Percentiles rank a stretch among this genome's conserved stretches.
Conservation (phyloP, 2,329 filamentous ascomycete species). For the Colletotrichum cordylinicola region DNA sequence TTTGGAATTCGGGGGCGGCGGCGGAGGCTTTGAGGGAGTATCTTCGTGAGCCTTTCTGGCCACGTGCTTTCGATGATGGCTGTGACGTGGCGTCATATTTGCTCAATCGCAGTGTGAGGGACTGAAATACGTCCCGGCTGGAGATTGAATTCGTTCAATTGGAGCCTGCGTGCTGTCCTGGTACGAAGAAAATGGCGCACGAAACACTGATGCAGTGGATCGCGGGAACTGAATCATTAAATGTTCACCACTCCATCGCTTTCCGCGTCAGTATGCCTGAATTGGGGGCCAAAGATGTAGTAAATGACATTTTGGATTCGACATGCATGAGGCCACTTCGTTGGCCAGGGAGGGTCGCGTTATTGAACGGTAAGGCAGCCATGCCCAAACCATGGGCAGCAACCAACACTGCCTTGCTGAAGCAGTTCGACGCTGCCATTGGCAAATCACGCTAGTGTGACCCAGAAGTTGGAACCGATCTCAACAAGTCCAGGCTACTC, state of each 20-base stretch:
- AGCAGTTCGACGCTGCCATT: neutral
- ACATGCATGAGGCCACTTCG: neutral
- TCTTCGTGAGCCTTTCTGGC: neutral
- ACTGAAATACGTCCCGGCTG: neutral
- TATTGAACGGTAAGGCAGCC: neutral
- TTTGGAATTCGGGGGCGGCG: accelerated
- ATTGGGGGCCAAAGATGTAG: neutral
- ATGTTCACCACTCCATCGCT: accelerated
- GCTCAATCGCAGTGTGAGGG: neutral
- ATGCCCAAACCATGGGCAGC: neutral
- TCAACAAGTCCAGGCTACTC: neutral
- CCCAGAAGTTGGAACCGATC: neutral
- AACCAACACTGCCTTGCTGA: neutral
- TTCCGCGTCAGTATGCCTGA: accelerated
- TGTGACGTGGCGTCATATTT: neutral
- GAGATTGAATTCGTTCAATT: neutral
- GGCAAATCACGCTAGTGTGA: neutral
- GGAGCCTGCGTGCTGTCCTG: neutral
- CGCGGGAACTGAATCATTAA: accelerated
- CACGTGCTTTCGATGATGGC: neutral
- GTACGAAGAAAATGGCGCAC: neutral
- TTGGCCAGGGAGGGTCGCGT: neutral
- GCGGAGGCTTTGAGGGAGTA: neutral
- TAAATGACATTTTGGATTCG: neutral
- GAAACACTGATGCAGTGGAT: neutral